These are phyloP conservation scores for Macaranga tanarius DNA, from an alignment of 441 rosid species.

Conservation along the genomic window DNA sequence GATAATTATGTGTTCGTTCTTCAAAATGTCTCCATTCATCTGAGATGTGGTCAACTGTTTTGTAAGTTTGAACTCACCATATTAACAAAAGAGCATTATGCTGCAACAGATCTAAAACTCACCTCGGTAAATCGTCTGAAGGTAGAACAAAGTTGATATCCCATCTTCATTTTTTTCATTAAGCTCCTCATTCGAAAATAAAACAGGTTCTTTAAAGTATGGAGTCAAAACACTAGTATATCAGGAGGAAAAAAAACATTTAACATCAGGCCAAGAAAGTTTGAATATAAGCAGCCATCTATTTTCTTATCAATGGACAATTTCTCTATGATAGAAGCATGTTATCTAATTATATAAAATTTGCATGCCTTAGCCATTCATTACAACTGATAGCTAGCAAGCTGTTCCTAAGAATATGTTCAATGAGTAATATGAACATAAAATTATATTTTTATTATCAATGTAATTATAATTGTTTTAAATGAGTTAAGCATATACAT, in stretches of 20 bases:
- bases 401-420: too few relatives aligned
- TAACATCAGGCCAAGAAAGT: slow-evolving; percentile 12
- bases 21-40: slow-evolving; percentile 90
- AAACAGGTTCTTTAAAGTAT: slow-evolving; percentile 86
- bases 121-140: slow-evolving; percentile 95
- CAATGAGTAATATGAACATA: too few relatives aligned
- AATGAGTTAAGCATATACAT: too few relatives aligned
- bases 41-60: slow-evolving; percentile 32
- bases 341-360: background rate
- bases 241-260: slow-evolving; percentile 15
- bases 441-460: too few relatives aligned
- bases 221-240: slow-evolving; percentile 90
- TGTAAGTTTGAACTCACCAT: slow-evolving; percentile 14
- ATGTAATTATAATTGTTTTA: too few relatives aligned
- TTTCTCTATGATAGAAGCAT: background rate
- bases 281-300: background rate
- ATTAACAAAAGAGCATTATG: slow-evolving; percentile 17
- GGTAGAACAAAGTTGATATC: slow-evolving; percentile 74
- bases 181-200: slow-evolving; percentile 86
- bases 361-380: too few relatives aligned
- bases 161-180: slow-evolving; percentile 93
- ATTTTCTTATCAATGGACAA: slow-evolving; percentile 10
- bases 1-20: slow-evolving; percentile 39
- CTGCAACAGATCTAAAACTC: slow-evolving; percentile 24
- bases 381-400: too few relatives aligned